These are phyloP conservation scores for Allantophomopsis lycopodina DNA, from an alignment of 2,329 filamentous ascomycete genomes.

Conservation along the genomic window DNA sequence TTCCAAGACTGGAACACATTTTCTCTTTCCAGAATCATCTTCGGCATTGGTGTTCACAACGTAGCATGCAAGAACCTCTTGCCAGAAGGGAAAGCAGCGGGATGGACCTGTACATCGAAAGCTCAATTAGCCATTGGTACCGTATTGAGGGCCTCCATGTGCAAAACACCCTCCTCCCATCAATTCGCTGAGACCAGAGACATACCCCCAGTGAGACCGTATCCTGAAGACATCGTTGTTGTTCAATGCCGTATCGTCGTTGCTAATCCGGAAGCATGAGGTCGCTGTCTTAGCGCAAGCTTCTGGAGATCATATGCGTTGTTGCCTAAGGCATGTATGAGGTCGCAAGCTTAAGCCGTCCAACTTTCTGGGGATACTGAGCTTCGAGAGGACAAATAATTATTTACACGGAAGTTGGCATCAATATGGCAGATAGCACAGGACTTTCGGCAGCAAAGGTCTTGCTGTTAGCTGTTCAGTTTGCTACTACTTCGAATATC, in stretches of 20 bases:
- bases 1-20: slow-evolving; percentile 74
- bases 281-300: not conserved
- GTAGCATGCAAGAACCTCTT: slow-evolving; percentile 97
- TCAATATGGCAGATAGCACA: slow-evolving; percentile 16
- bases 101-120: slow-evolving; percentile 31
- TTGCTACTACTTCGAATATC: slow-evolving; percentile 53
- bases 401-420: not conserved
- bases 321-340: slow-evolving; percentile 6
- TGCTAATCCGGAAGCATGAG: slow-evolving; percentile 1
- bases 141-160: too few species aligned
- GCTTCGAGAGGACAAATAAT: slow-evolving; percentile 3
- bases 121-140: too few species aligned
- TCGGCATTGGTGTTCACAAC: slow-evolving; percentile 80
- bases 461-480: slow-evolving; percentile 58
- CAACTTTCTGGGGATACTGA: slow-evolving; percentile 5
- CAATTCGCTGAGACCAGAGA: slow-evolving; percentile 7
- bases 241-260: slow-evolving; percentile 8
- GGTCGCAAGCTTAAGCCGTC: slow-evolving; percentile 2
- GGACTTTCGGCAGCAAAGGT: slow-evolving; percentile 52
- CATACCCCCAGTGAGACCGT: slow-evolving; percentile 68
- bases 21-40: slow-evolving; percentile 69
- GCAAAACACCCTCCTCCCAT: too few species aligned
- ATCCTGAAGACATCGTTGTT: slow-evolving; percentile 62
- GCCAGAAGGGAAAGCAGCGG: slow-evolving; percentile 99
- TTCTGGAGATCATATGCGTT: slow-evolving; percentile 4